Evolutionary conservation across 106 monocot species (phyloP), one percentile per base, ranked within the genome.

Genomic region (Dioscorea alata): DNA sequence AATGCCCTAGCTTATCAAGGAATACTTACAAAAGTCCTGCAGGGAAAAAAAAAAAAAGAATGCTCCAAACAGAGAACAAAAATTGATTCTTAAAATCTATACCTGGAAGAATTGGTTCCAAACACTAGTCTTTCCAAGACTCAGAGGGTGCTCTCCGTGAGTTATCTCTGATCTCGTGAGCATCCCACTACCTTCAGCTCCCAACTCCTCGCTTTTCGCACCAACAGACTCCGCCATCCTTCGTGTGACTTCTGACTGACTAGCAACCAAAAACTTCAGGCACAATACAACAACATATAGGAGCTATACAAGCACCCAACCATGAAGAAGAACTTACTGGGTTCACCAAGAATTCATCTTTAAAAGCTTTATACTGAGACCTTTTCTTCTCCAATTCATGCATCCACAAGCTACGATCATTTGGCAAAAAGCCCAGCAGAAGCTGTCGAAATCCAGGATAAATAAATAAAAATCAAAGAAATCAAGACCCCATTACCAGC

Each of bases 81-180:
- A 17, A 4, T 59, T 4, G 6, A 31, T 65, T 60, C 24, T 61
- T 24, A 54, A 68, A 28, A 79, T 22, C 9, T 61, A 31, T 82
- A 92, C 88, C 89, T 90, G 86, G 73, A 97, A 97, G 66, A 87
- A 97, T 68, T 92, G 86, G 68, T 92, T 89, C 97, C 97, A 97
- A 13, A 92, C 82, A 65, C 92, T 97, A n/a, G 76, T 74, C 74
- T 89, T 76, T 48, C 82, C 84, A 68, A 90, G 84, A 80, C 97
- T 92, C 62, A 97, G 64, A 65, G 97, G 97, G 60, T 97, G 97
- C 25, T 97, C 97, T 54, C 86, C 92, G 49, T 87, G 79, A 69
- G 66, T 64, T 69, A 97, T 77, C 61, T 92, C 78, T 28, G 82
- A 81, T 65, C 97, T 84, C 18, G 73, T 65, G 23, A 97, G 82